Conservation (phyloP, 2,329 filamentous ascomycete genomes). For the Colletotrichum zoysiae region DNA sequence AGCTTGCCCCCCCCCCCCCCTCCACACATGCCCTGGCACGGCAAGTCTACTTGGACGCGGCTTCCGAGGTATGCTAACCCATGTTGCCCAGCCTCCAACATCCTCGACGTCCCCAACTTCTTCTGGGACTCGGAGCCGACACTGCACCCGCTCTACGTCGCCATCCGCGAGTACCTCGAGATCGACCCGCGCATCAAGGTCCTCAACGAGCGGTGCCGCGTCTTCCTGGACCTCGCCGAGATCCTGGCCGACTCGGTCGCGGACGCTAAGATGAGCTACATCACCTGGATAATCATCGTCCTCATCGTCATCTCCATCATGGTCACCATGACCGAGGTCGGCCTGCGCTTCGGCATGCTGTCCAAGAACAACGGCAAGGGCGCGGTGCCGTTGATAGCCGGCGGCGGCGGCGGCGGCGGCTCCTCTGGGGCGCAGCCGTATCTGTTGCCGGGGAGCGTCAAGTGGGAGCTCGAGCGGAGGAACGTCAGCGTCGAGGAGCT, state of each 20-base stretch:
- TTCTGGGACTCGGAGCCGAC: conserved; percentile 99
- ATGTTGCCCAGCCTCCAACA: conserved; percentile 79
- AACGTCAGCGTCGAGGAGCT: conserved; percentile 44
- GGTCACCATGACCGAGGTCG: conserved; percentile 91
- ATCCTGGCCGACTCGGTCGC: conserved; percentile 93
- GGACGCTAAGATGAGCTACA: conserved; percentile 93
- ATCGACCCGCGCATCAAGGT: conserved; percentile 97
- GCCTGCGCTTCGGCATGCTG: conserved; percentile 85
- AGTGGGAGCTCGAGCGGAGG: conserved; percentile 37
- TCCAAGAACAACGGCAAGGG: conserved; percentile 51
- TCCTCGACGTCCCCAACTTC: conserved; percentile 95
- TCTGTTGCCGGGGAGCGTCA: conserved; percentile 31
- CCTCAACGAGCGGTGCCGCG: conserved; percentile 94
- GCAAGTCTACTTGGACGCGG: neutral
- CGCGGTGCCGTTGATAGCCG: conserved; percentile 27
- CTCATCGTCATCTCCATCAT: conserved; percentile 92
- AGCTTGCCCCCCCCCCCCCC: conserved; percentile 52
- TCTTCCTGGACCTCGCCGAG: conserved; percentile 96
- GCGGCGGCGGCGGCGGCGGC: neutral
- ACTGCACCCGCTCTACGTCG: conserved; percentile 91
- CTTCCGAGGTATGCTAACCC: neutral
- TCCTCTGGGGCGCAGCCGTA: neutral
- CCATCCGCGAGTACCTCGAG: conserved; percentile 96
- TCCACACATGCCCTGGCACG: neutral
- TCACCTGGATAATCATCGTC: conserved; percentile 98